Conservation (phyloP, 2,329 filamentous ascomycete species). For the Fusarium nygamai region DNA sequence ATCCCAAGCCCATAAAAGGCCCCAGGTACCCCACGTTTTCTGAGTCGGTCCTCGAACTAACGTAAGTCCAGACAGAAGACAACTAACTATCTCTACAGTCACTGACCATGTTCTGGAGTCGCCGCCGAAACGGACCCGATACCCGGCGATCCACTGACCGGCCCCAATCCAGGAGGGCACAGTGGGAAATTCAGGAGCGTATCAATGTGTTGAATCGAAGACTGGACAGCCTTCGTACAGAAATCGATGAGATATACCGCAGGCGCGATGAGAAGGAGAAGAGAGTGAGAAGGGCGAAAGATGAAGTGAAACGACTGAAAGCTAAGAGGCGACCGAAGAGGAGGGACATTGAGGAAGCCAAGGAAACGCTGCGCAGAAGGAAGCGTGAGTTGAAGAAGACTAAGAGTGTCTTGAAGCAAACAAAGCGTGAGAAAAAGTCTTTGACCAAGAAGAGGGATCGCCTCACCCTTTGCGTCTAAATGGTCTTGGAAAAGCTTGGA, state of each 20-base stretch:
- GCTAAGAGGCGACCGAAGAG: neutral
- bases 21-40: neutral
- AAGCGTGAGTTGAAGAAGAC: neutral
- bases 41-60: neutral
- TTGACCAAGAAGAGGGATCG: neutral
- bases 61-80: neutral
- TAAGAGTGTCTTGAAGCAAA: neutral
- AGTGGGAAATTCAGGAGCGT: neutral
- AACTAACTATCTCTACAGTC: rapidly evolving
- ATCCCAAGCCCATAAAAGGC: neutral
- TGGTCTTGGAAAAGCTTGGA: rapidly evolving
- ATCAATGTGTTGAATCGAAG: neutral
- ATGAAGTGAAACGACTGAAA: neutral
- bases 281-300: neutral
- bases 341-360: neutral
- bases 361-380: rapidly evolving
- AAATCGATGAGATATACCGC: neutral
- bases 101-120: neutral
- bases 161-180: neutral
- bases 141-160: neutral
- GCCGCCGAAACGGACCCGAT: neutral
- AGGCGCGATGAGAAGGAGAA: neutral
- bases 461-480: neutral
- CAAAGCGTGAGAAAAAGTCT: neutral
- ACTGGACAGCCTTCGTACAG: neutral